Conservation (phyloP, 768 basidiomycete species). For the Udeniomyces megalosporus region DNA sequence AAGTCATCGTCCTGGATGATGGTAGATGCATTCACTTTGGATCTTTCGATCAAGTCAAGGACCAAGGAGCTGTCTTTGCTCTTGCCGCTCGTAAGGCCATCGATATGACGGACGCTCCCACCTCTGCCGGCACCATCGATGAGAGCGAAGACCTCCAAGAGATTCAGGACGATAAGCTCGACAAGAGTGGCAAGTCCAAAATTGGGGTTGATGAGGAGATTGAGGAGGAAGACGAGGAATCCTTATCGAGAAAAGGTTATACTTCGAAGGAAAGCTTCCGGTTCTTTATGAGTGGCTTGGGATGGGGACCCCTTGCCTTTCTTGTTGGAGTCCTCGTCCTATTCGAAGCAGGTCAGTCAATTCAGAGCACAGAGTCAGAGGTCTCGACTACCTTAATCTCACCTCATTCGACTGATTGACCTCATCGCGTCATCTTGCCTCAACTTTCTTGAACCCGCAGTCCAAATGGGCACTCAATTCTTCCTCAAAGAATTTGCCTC, state of each 20-base stretch:
- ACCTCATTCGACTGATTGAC: too few species aligned
- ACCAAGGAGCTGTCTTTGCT: background rate
- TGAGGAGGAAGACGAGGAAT: conserved; percentile 2
- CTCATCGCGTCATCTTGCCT: too few species aligned
- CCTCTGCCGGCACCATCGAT: background rate
- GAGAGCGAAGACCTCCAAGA: background rate
- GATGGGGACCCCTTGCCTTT: too few species aligned
- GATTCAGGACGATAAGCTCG: background rate
- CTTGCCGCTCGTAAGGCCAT: background rate
- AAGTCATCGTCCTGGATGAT: conserved; percentile 16
- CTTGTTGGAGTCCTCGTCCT: too few species aligned
- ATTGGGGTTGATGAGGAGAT: background rate
- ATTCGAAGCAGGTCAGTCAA: too few species aligned
- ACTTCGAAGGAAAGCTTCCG: background rate
- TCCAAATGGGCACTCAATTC: too few species aligned
- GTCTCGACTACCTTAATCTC: too few species aligned
- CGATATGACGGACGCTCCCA: background rate
- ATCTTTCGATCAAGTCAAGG: conserved; percentile 9
- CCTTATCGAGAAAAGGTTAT: background rate
- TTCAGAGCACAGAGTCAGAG: too few species aligned
- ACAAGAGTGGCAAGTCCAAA: background rate
- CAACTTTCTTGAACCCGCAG: too few species aligned
- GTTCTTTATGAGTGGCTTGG: background rate
- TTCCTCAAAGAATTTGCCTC: too few species aligned
- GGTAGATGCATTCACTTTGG: conserved; percentile 16